Evolutionary conservation across 1,139 yeast species (phyloP), one percentile per base, ranked within the genome.

Genomic region (Hyphopichia khmerensis): DNA sequence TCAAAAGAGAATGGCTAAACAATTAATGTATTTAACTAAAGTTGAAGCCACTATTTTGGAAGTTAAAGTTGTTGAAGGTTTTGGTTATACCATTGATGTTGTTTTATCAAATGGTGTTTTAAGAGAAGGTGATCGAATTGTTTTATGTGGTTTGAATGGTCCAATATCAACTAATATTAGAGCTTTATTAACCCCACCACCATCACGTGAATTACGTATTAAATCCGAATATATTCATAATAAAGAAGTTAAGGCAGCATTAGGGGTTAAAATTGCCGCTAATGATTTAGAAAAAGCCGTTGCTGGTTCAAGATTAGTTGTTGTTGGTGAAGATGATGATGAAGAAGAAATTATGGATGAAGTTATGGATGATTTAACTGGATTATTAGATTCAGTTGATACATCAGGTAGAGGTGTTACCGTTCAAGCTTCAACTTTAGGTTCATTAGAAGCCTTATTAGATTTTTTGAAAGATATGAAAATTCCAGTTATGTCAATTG

Each of bases 191-290:
- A 95, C 99, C 1, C 99, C 99, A 24, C 99, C 96, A 51, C 99
- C 99, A 18, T 73, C 96, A 44, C 84, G 97, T 62, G 99, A 95
- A 68, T 75, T 95, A 67, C 91, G 99, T 71, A 77, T 95, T 66
- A 93, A 93, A 67, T 87, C 96, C 19, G 96, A 88, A 54, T 93
- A 93, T 64, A 81, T 91, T 38, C 99, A 95, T 62, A 93, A 89
- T 70, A 93, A 93, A 66, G 96, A 91, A 69, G 98, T 93, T 48
- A 93, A 91, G 75, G 99, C 99, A 31, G 99, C 99, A 31, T 78
- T 93, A 55, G 99, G 99, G 79, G 98, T 95, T 46, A 93, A 95
- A 77, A 88, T 93, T 64, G 95, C 98, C 44, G 99, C 99, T 34
- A 87, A 88, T 63, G 99, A 93, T 64, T 79, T 93, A 56, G 99